phyloP scores from a whole-genome alignment of 257 asterid genomes.

The Nicotiana undulata region DNA sequence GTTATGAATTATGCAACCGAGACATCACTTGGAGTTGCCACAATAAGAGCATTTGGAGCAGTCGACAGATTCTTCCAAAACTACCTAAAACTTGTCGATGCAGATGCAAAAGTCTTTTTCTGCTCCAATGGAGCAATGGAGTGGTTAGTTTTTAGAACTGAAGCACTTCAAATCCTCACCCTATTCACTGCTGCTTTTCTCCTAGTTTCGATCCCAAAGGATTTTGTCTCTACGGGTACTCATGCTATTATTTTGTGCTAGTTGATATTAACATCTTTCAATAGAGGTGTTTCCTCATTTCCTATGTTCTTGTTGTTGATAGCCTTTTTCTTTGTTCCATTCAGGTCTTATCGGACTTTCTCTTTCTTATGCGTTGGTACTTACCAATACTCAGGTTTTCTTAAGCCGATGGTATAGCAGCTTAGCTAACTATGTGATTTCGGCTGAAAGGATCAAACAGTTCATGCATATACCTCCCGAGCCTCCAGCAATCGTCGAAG shows the following conservation, averaged over 20 bases:
- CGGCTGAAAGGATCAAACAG: constrained; percentile 72
- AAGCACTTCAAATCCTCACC: constrained; percentile 61
- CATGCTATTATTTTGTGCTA: background rate
- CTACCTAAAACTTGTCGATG: constrained; percentile 49
- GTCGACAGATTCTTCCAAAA: constrained; percentile 47
- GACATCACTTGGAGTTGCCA: constrained; percentile 68
- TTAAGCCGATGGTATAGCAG: constrained; percentile 53
- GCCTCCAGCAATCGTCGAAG: constrained; percentile 54
- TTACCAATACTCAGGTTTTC: constrained; percentile 51
- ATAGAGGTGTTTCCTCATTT: background rate
- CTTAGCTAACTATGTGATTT: constrained; percentile 51
- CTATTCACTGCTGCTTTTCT: constrained; percentile 52
- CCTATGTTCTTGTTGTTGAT: background rate
- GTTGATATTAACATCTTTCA: background rate
- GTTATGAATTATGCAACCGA: constrained; percentile 70
- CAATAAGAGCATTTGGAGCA: constrained; percentile 53
- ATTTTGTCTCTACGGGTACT: constrained; percentile 51
- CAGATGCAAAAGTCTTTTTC: constrained; percentile 64
- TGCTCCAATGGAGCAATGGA: constrained; percentile 55
- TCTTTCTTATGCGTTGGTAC: constrained; percentile 64
- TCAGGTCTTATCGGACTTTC: constrained; percentile 76
- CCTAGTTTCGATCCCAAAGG: constrained; percentile 39
- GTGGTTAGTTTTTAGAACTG: constrained; percentile 70
- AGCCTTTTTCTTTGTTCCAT: background rate
- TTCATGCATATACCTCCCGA: constrained; percentile 61